A percentile compares a stretch with the other conserved stretches of the same genome.
These are phyloP conservation scores for Rutidosis leptorrhynchoides DNA, from an alignment of 129 eudicot species.

Conservation along the genomic window DNA sequence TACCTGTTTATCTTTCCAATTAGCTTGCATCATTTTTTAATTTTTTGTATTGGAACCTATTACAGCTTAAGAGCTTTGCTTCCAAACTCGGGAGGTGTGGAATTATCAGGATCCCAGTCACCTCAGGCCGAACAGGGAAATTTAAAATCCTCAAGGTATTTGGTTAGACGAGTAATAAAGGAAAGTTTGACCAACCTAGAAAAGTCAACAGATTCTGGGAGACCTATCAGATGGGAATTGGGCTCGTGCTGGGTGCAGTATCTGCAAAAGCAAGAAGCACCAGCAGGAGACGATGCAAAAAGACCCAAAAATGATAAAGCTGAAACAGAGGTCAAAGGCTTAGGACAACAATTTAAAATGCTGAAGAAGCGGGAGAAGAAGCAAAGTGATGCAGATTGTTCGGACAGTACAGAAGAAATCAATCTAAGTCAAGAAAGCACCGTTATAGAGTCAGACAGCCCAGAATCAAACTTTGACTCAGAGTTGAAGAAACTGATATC, in stretches of 20 bases:
- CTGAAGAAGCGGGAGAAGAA: constrained; percentile 80
- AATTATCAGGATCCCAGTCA: constrained; percentile 45
- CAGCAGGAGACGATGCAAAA: constrained; percentile 46
- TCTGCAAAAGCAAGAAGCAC: constrained; percentile 78
- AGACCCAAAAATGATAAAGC: constrained; percentile 38
- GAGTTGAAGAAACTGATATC: constrained; percentile 57
- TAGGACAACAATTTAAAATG: constrained; percentile 89
- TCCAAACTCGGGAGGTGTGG: constrained; percentile 42
- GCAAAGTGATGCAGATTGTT: constrained; percentile 31
- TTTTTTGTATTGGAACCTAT: constrained; percentile 12
- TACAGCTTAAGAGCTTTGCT: constrained; percentile 83
- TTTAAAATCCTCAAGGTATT: constrained; percentile 47
- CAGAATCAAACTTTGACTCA: constrained; percentile 34
- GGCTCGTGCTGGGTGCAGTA: constrained; percentile 99
- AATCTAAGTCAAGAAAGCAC: constrained; percentile 41
- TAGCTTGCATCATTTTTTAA: not conserved
- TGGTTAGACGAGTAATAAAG: constrained; percentile 47
- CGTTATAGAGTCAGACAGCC: constrained; percentile 32
- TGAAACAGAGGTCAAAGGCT: constrained; percentile 74
- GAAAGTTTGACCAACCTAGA: constrained; percentile 63
- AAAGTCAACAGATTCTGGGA: constrained; percentile 37
- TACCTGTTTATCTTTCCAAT: not conserved
- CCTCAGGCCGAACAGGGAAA: constrained; percentile 42
- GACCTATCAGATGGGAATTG: constrained; percentile 90
- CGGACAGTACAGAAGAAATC: constrained; percentile 43